Conservation (phyloP, 768 basidiomycete species). For the Hypholoma sublateritium region DNA sequence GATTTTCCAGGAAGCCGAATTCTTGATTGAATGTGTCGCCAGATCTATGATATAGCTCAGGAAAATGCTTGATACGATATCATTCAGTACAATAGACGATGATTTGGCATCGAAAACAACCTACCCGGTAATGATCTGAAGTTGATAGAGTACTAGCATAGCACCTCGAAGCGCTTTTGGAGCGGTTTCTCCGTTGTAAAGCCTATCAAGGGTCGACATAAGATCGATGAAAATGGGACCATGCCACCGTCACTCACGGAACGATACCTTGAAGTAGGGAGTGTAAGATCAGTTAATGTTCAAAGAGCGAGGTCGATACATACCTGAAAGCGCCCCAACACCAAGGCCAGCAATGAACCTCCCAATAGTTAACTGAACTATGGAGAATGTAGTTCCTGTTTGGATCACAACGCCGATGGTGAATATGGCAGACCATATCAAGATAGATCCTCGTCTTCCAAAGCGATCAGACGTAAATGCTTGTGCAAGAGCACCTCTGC, state of each 20-base stretch:
- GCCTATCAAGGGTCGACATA: conserved; percentile 27
- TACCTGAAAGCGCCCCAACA: conserved; percentile 72
- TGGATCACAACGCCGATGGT: conserved; percentile 69
- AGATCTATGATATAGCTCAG: conserved; percentile 71
- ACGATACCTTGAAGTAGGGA: conserved; percentile 41
- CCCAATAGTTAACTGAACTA: conserved; percentile 71
- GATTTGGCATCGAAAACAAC: conserved; percentile 10
- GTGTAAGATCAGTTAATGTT: not conserved
- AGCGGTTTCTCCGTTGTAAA: conserved; percentile 79
- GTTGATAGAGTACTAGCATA: conserved; percentile 69
- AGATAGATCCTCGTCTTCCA: conserved; percentile 71
- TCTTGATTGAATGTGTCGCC: conserved; percentile 54
- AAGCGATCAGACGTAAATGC: conserved; percentile 75
- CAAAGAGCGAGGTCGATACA: not conserved
- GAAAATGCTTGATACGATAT: conserved; percentile 50
- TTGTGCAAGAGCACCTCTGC: conserved; percentile 62
- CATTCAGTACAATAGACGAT: not conserved
- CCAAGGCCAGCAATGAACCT: conserved; percentile 76
- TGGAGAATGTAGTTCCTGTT: conserved; percentile 58
- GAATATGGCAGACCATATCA: conserved; percentile 76
- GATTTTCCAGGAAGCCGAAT: conserved; percentile 70
- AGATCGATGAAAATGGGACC: conserved; percentile 2
- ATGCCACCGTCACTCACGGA: conserved; percentile 31
- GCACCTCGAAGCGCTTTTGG: conserved; percentile 75
- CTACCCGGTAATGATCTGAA: conserved; percentile 74